Evolutionary conservation across 768 basidiomycete species (phyloP).

Genomic region (Coprinellus micaceus): DNA sequence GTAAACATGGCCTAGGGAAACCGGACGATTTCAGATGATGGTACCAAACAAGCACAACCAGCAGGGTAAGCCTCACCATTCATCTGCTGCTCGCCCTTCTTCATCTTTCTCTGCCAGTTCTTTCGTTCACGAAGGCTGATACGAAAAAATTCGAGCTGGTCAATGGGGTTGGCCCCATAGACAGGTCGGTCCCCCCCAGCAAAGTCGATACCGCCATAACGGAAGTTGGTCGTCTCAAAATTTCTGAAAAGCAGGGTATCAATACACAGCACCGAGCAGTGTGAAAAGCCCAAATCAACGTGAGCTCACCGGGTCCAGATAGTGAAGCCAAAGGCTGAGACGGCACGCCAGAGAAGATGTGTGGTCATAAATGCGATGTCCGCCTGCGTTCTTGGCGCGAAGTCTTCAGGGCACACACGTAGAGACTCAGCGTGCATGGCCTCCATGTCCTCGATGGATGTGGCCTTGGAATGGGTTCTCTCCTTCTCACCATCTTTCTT

Average conservation of each 20-base stretch:
- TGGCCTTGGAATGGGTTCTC: neutral
- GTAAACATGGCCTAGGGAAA: neutral
- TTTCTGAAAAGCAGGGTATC: neutral
- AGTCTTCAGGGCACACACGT: neutral
- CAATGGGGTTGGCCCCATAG: neutral
- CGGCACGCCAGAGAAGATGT: neutral
- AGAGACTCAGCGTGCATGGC: neutral
- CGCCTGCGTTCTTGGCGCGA: neutral
- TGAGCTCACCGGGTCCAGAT: slow-evolving; percentile 1
- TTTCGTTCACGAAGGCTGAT: neutral
- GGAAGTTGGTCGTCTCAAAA: neutral
- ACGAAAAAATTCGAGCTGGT: neutral
- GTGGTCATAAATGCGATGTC: neutral
- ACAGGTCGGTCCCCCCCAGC: neutral
- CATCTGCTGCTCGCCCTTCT: neutral
- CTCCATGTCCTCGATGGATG: neutral
- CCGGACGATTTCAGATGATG: neutral
- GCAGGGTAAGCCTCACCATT: neutral
- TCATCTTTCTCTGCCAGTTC: slow-evolving; percentile 4
- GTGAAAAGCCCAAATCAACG: neutral
- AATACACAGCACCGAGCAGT: neutral
- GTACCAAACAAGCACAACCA: neutral
- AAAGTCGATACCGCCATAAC: neutral
- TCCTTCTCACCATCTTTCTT: neutral
- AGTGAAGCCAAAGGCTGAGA: neutral